Evolutionary conservation across 148 eudicot species (phyloP).

Genomic region (Fagopyrum esculentum): DNA sequence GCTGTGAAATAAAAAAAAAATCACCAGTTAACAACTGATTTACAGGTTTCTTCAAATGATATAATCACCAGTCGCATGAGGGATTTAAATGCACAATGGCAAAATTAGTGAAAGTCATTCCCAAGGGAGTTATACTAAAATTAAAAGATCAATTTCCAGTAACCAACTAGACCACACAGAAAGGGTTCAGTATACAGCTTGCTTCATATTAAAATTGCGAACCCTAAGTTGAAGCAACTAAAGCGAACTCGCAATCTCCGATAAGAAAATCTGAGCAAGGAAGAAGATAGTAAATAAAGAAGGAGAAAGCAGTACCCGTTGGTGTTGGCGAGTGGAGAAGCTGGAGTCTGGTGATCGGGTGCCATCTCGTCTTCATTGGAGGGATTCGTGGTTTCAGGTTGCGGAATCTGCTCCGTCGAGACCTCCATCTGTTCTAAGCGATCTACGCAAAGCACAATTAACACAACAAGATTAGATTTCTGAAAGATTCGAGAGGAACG

Average conservation of each 20-base stretch:
- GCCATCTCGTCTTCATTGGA: conserved; percentile 16
- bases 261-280: neutral
- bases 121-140: neutral
- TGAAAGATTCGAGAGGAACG: neutral
- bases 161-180: no score
- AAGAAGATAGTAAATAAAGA: neutral
- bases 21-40: neutral
- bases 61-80: neutral
- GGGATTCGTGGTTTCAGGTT: conserved; percentile 17
- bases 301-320: conserved; percentile 25
- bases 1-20: neutral
- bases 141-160: neutral
- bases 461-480: neutral
- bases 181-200: neutral
- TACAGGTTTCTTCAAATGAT: neutral
- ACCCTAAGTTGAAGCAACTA: conserved; percentile 4
- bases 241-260: neutral
- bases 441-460: neutral
- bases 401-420: conserved; percentile 21
- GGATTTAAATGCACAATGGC: neutral
- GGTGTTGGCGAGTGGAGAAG: conserved; percentile 15
- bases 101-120: neutral
- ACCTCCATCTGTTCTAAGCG: conserved; percentile 18
- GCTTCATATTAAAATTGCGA: neutral
- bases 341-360: conserved; percentile 10